A percentile compares a stretch with the other conserved stretches of the same genome.
Conservation (phyloP, 2,329 filamentous ascomycete genomes). For the Magnaporthiopsis rhizophila region DNA sequence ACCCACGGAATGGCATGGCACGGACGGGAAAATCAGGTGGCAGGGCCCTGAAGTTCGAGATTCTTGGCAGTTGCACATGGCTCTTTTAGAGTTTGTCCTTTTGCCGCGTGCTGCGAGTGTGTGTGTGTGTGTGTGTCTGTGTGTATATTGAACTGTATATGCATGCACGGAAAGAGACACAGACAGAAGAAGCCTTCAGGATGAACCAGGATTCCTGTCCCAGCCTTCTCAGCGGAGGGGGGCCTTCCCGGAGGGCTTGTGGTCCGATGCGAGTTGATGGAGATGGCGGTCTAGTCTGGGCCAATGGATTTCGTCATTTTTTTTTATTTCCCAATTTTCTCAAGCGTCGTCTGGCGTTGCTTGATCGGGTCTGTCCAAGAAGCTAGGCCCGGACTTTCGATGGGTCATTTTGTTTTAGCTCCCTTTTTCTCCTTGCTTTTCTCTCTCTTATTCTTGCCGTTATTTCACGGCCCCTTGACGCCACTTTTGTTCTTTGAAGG, state of each 20-base stretch:
- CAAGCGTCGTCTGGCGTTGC: no score
- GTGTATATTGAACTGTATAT: not conserved
- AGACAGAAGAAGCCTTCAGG: not conserved
- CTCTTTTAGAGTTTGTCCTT: no score
- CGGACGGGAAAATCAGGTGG: not conserved
- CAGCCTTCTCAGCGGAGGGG: not conserved
- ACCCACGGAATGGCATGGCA: not conserved
- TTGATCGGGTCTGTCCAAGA: not conserved
- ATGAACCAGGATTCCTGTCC: not conserved
- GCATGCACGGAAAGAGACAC: no score
- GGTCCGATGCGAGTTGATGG: not conserved
- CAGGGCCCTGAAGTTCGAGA: not conserved
- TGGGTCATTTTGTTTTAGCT: not conserved
- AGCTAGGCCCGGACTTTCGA: not conserved
- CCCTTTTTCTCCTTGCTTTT: not conserved
- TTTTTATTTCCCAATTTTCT: no score
- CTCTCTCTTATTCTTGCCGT: not conserved
- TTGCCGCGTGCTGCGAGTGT: no score
- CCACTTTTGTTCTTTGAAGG: not conserved
- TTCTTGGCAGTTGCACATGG: not conserved
- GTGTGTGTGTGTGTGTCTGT: not conserved
- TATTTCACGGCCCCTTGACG: no score
- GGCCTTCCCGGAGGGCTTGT: not conserved
- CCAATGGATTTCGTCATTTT: not conserved
- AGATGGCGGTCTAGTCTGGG: not conserved